Percentiles rank a stretch among this genome's conserved stretches.
These are phyloP conservation scores for Neltuma alba DNA, from an alignment of 306 rosid genomes.

Conservation along the genomic window DNA sequence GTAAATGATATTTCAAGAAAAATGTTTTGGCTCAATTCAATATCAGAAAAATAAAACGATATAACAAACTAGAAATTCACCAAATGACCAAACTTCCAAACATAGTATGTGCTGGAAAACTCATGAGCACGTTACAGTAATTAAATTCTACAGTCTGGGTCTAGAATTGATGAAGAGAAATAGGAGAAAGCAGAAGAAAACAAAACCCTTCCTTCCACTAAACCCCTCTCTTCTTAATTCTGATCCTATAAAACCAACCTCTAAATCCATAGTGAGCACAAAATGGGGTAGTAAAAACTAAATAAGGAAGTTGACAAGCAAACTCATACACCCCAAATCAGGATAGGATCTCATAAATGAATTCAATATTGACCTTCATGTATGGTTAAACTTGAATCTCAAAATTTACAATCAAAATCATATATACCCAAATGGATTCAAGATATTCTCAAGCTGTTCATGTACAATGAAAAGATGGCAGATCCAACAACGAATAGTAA, in stretches of 20 bases:
- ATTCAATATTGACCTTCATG: not conserved
- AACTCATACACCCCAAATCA: not conserved
- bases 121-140: not conserved
- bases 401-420: not conserved
- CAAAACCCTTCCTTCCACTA: not conserved
- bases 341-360: not conserved
- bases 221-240: not conserved
- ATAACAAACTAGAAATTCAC: not conserved
- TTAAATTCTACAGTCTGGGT: not conserved
- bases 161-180: not conserved
- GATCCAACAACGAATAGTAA: not conserved
- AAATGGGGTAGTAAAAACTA: not conserved
- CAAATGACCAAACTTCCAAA: conserved; percentile 35
- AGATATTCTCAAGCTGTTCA: not conserved
- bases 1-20: not conserved
- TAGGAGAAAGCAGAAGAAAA: not conserved
- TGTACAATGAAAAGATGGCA: not conserved
- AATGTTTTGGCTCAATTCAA: not conserved
- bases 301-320: not conserved
- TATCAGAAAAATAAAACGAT: not conserved
- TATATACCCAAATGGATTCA: not conserved
- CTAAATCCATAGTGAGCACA: not conserved
- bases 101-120: conserved; percentile 20
- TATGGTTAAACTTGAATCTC: not conserved
- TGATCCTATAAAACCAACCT: not conserved